Evolutionary conservation across 176 grass and related monocot genomes (phyloP).

Genomic region (Bothriochloa decipiens): DNA sequence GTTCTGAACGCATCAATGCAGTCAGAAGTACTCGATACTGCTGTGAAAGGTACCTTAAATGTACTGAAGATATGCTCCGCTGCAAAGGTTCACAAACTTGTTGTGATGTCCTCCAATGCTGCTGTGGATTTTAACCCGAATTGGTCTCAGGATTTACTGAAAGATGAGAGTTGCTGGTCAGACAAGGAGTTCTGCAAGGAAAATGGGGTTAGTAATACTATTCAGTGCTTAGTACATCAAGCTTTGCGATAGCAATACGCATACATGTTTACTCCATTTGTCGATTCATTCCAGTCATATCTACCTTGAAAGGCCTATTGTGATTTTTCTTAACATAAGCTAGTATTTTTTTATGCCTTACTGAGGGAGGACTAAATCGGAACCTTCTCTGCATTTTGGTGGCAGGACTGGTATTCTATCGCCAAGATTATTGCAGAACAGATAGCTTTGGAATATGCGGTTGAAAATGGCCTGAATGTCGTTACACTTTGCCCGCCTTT

Average conservation of each 20-base stretch:
- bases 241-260: not conserved
- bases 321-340: not conserved
- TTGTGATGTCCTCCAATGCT: conserved; percentile 47
- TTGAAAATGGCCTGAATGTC: conserved; percentile 43
- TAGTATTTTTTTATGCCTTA: not conserved
- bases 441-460: conserved; percentile 37
- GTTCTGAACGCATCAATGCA: conserved; percentile 24
- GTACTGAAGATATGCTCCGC: conserved; percentile 42
- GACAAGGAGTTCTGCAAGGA: conserved; percentile 44
- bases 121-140: conserved; percentile 49
- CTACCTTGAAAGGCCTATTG: not conserved
- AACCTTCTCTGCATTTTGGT: conserved; percentile 9
- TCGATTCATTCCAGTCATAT: not conserved
- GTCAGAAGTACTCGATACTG: conserved; percentile 45
- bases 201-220: conserved; percentile 31
- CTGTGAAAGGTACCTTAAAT: conserved; percentile 53
- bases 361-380: not conserved
- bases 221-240: not conserved
- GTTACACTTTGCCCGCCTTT: conserved; percentile 53
- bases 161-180: conserved; percentile 58
- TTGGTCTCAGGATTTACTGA: conserved; percentile 39
- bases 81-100: conserved; percentile 47
- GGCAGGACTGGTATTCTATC: conserved; percentile 51
- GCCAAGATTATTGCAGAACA: conserved; percentile 58
- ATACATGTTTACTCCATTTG: not conserved